phyloP scores from a whole-genome alignment of 192 early-diverging fungal genomes.

The Chytriomyces confervae region DNA sequence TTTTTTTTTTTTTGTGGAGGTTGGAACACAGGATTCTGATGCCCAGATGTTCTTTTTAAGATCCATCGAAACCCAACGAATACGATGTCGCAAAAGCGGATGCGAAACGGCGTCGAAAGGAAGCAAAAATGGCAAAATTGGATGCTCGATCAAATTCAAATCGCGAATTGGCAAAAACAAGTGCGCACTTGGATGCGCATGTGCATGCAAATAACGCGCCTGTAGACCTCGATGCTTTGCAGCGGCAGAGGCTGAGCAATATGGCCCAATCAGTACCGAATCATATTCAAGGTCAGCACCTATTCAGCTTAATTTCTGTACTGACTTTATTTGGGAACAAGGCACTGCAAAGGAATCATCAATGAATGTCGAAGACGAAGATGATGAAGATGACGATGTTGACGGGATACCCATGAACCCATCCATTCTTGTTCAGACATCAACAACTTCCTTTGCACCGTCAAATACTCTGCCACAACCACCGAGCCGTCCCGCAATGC shows the following conservation, averaged over 20 bases:
- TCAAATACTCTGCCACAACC: no score
- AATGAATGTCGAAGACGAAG: background rate
- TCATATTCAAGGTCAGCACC: no score
- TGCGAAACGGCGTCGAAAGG: constrained; percentile 51
- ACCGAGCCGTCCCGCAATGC: no score
- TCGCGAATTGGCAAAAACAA: no score
- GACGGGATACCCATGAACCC: constrained; percentile 27
- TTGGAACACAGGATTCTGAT: background rate
- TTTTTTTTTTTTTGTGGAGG: constrained; percentile 37
- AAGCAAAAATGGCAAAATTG: constrained; percentile 9
- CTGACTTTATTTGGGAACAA: no score
- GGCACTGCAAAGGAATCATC: no score
- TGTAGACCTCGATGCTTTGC: no score
- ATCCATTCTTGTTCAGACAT: constrained; percentile 1
- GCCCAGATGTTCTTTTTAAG: constrained; percentile 32
- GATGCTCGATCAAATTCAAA: no score
- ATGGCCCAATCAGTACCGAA: no score
- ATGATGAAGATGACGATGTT: constrained; percentile 33
- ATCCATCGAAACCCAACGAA: constrained; percentile 74
- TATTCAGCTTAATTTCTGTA: no score
- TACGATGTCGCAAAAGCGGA: constrained; percentile 73
- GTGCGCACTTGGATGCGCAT: no score
- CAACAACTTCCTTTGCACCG: background rate
- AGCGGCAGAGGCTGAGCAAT: background rate
- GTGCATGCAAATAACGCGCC: no score